Percentiles rank a stretch among this genome's conserved stretches.
phyloP scores from a whole-genome alignment of 805 yeast species.

The Metschnikowia vanudenii region DNA sequence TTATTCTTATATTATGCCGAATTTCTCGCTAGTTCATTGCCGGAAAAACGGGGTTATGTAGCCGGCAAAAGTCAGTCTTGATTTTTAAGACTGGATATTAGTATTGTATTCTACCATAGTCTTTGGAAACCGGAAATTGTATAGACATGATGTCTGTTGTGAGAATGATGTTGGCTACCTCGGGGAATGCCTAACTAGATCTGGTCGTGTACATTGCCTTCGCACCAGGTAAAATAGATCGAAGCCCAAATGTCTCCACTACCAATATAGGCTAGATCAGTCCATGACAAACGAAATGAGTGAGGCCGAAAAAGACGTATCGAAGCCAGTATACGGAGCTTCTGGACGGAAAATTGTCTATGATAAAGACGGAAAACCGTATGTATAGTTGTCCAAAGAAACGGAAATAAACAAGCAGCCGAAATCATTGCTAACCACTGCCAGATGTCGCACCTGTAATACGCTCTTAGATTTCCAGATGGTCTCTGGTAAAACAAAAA shows the following conservation, averaged over 20 bases:
- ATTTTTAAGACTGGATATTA: too few species aligned
- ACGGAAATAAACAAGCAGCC: too few species aligned
- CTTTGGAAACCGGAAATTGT: too few species aligned
- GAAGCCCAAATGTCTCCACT: not conserved
- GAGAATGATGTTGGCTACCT: not conserved
- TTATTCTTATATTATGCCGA: too few species aligned
- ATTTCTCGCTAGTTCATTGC: too few species aligned
- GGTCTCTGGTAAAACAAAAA: conserved; percentile 36
- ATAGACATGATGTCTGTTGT: too few species aligned
- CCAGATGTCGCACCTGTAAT: conserved; percentile 85
- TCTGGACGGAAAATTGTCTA: conserved; percentile 68
- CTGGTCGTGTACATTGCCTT: conserved; percentile 5
- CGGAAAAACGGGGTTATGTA: not conserved
- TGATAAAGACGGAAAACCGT: conserved; percentile 94
- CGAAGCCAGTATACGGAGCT: conserved; percentile 48
- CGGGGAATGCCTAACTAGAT: not conserved
- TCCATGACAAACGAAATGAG: not conserved
- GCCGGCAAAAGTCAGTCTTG: too few species aligned
- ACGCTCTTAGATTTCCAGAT: conserved; percentile 73
- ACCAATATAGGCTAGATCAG: not conserved
- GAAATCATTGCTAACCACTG: conserved; percentile 10
- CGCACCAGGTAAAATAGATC: not conserved
- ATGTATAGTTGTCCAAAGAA: conserved; percentile 33
- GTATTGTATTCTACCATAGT: too few species aligned
- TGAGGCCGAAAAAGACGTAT: not conserved